Evolutionary conservation across 2,329 filamentous ascomycete genomes (phyloP), one percentile per base, ranked within the genome.

Genomic region (Paecilomyces formosus): DNA sequence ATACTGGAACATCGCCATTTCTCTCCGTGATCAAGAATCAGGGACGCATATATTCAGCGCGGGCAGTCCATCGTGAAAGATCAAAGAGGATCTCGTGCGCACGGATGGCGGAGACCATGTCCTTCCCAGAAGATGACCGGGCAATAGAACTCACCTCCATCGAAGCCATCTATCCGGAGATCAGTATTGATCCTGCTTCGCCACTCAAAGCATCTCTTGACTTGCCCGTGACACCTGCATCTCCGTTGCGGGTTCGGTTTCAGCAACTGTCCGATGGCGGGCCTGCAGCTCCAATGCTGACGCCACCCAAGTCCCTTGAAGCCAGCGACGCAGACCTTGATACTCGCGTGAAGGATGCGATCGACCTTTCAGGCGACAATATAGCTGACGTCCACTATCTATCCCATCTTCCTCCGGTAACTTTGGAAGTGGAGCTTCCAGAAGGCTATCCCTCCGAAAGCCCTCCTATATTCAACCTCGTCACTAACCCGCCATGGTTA

Each of bases 111-210:
- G 75, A 76, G 63, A 64, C 69, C 56, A 65, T 66, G 15, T 57
- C 59, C 21, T 58, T 65, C 22, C 57, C 58, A 11, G 79, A 82
- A 12, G 84, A 87, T 66, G 84, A 87, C 64, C 80, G 85, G 61
- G 76, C 78, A 30, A 79, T 85, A 64, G 85, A 88, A 71, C 74
- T 87, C 53, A 79, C 77, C 9, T 80, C 84, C 24, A 79, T 88
- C 58, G 76, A 79, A 52, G 83, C 85, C 55, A 88, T 88, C 58
- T 88, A 79, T 60, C 85, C 85, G 1, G 85, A 88, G 71, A 78
- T 87, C 18, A 70, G 74, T 31, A 69, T 81, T 59, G 77, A 84
- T 56, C 66, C 78, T 8, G 64, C 66, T 8, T 68, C 75, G 33
- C 74, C 77, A 0, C 82, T 80, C 65, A 71, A 72, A 57, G 83